Conservation (phyloP, 306 rosid genomes). For the Arachis stenosperma region DNA sequence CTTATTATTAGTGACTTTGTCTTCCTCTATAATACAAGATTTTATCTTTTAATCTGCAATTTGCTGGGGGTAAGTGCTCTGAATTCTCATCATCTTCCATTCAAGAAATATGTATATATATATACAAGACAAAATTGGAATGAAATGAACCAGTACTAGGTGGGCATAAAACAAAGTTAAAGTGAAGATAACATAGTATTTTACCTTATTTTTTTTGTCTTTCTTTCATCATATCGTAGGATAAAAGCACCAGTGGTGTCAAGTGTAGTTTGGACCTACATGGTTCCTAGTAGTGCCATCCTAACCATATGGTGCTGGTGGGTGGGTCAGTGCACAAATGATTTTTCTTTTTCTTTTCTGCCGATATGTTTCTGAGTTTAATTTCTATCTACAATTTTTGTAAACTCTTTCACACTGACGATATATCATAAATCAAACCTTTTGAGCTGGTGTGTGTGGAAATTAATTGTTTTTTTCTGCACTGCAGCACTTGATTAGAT, state of each 20-base stretch:
- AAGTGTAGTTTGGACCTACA: slow-evolving; percentile 35
- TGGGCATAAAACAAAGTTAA: slow-evolving; percentile 38
- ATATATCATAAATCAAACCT: no score
- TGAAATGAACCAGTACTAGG: slow-evolving; percentile 46
- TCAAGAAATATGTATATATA: slow-evolving; percentile 4
- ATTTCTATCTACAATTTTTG: no score
- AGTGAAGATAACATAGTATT: slow-evolving; percentile 27
- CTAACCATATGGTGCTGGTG: slow-evolving; percentile 39
- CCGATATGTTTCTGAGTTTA: no score
- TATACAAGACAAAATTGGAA: slow-evolving; percentile 50
- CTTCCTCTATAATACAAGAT: slow-evolving; percentile 35
- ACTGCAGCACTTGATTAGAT: no score
- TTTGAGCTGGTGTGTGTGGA: no score
- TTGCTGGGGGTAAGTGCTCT: slow-evolving; percentile 1
- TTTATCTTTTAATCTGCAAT: slow-evolving; percentile 42
- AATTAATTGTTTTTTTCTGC: no score
- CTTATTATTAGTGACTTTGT: slow-evolving; percentile 60
- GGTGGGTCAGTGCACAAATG: slow-evolving; percentile 30
- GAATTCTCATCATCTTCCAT: slow-evolving; percentile 42
- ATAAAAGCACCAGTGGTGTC: slow-evolving; percentile 35
- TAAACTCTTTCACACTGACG: no score
- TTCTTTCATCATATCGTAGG: slow-evolving; percentile 40
- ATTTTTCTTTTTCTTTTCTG: not conserved
- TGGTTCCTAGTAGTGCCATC: slow-evolving; percentile 42
- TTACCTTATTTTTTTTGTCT: slow-evolving; percentile 27